Percentiles rank a stretch among this genome's conserved stretches.
These are phyloP conservation scores for Yamadazyma dendronema DNA, from an alignment of 1,139 yeast genomes.

Conservation along the genomic window DNA sequence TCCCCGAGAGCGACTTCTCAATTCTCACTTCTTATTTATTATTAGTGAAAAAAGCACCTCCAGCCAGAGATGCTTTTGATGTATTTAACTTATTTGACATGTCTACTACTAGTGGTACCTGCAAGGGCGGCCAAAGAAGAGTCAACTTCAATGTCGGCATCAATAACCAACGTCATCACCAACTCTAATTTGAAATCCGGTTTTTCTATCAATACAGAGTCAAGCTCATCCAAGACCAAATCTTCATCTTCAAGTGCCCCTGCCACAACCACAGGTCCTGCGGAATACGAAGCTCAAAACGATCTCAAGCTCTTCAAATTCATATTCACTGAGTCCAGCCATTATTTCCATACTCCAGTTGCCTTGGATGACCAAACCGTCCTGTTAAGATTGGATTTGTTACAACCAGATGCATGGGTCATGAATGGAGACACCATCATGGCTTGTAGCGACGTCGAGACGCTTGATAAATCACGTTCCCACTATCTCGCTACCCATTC, in stretches of 20 bases:
- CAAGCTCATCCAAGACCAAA: constrained; percentile 6
- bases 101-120: too few relatives aligned
- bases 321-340: constrained; percentile 17
- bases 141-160: background rate
- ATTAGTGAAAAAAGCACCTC: too few relatives aligned
- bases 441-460: constrained; percentile 22
- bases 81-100: too few relatives aligned
- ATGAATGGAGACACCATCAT: constrained; percentile 25
- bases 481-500: background rate
- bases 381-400: constrained; percentile 28
- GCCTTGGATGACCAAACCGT: constrained; percentile 14
- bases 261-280: constrained; percentile 10
- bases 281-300: constrained; percentile 17
- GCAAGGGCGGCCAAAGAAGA: background rate
- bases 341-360: constrained; percentile 18
- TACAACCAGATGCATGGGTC: constrained; percentile 40
- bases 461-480: constrained; percentile 17
- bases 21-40: background rate
- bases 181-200: constrained; percentile 15
- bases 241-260: constrained; percentile 2
- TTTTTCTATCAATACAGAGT: constrained; percentile 14
- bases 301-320: constrained; percentile 21
- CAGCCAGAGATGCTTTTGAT: background rate
- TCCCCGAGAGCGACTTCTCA: too few relatives aligned
- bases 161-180: constrained; percentile 14